These are phyloP conservation scores for Solanum peruvianum DNA, from an alignment of 257 asterid genomes.

Conservation along the genomic window DNA sequence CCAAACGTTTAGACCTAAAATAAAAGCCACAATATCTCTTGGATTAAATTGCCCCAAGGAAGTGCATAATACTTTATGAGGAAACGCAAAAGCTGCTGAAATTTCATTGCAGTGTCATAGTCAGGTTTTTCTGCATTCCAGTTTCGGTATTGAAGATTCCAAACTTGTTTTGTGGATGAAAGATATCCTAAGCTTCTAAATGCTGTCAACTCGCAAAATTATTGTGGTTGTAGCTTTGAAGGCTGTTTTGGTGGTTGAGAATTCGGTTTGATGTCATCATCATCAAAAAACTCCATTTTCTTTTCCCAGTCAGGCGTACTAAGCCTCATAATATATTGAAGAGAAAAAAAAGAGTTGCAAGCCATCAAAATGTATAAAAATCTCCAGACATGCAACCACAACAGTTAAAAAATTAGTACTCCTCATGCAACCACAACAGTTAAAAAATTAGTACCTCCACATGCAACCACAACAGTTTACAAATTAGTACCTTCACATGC, in stretches of 20 bases:
- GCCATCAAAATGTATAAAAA: neutral
- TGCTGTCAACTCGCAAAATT: neutral
- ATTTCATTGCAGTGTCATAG: neutral
- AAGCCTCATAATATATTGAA: neutral
- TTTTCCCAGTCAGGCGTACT: neutral
- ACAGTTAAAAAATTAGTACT: conserved; percentile 27
- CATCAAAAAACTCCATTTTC: neutral
- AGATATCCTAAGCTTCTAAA: neutral
- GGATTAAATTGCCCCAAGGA: neutral
- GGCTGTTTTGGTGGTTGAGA: neutral
- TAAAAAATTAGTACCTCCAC: conserved; percentile 41
- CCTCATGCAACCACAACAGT: conserved; percentile 5
- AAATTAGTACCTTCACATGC: conserved; percentile 42
- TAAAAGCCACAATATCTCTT: neutral
- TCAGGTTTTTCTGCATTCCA: neutral
- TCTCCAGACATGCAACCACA: neutral
- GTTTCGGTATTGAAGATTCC: neutral
- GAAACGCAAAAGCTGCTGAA: neutral
- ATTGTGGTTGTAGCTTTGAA: neutral
- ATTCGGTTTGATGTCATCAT: neutral
- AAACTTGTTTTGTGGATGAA: neutral
- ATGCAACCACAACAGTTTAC: neutral
- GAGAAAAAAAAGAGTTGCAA: neutral
- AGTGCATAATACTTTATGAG: neutral
- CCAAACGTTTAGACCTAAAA: neutral